Evolutionary conservation across 2,329 filamentous ascomycete species (phyloP).

Genomic region (Domatiomyces catenatus): DNA sequence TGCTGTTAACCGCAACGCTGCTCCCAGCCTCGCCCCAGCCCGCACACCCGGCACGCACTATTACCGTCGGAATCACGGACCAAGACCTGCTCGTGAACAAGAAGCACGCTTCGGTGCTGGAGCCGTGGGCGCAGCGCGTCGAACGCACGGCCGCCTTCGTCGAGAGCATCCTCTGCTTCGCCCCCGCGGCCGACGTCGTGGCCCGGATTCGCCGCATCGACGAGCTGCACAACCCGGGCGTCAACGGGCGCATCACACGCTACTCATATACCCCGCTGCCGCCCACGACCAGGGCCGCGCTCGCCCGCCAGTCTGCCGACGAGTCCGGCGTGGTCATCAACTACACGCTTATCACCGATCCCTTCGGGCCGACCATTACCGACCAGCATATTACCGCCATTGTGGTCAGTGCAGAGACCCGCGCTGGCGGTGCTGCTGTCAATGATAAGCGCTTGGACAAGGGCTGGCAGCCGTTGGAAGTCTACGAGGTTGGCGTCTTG

Average conservation of each 20-base stretch:
- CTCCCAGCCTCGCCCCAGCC: slow-evolving; percentile 45
- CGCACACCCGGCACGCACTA: slow-evolving; percentile 19
- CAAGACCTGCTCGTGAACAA: slow-evolving; percentile 79
- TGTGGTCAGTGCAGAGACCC: slow-evolving; percentile 77
- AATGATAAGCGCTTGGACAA: slow-evolving; percentile 66
- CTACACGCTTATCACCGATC: slow-evolving; percentile 72
- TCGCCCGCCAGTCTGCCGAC: slow-evolving; percentile 25
- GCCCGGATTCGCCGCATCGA: slow-evolving; percentile 19
- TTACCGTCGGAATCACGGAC: slow-evolving; percentile 77
- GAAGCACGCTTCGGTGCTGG: slow-evolving; percentile 65
- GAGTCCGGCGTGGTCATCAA: slow-evolving; percentile 52
- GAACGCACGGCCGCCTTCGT: slow-evolving; percentile 57
- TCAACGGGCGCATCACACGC: slow-evolving; percentile 26
- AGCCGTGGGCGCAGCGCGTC: slow-evolving; percentile 65
- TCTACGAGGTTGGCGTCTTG: slow-evolving; percentile 82
- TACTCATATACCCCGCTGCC: slow-evolving; percentile 9
- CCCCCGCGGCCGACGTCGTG: slow-evolving; percentile 35
- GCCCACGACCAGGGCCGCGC: slow-evolving; percentile 12
- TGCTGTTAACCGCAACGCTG: slow-evolving; percentile 78
- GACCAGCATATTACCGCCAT: slow-evolving; percentile 63
- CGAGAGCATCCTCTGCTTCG: slow-evolving; percentile 42
- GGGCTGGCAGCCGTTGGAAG: slow-evolving; percentile 59
- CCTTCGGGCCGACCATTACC: slow-evolving; percentile 80
- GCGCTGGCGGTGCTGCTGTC: slow-evolving; percentile 66
- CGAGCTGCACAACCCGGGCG: slow-evolving; percentile 18